Evolutionary conservation across 345 rosid genomes (phyloP).

Genomic region (Hibiscus syriacus): DNA sequence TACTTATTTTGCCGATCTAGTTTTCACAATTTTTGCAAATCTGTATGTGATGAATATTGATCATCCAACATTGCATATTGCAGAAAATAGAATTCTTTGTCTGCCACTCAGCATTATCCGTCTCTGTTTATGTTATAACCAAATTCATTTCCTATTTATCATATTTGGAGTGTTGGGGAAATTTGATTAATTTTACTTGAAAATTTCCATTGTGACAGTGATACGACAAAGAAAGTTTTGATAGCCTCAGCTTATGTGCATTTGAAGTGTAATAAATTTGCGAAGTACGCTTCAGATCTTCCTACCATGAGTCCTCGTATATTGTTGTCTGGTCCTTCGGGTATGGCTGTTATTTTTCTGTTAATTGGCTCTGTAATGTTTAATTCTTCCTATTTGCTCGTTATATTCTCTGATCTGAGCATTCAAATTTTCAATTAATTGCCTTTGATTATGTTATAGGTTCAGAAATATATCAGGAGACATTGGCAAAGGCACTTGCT

Average conservation of each 20-base stretch:
- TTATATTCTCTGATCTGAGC: neutral
- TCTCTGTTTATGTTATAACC: neutral
- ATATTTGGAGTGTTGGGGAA: neutral
- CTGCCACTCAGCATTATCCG: neutral
- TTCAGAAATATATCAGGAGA: slow-evolving; percentile 96
- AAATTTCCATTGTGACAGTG: slow-evolving; percentile 41
- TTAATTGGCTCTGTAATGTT: neutral
- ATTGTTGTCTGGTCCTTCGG: slow-evolving; percentile 92
- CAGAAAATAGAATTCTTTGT: neutral
- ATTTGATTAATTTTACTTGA: slow-evolving; percentile 4
- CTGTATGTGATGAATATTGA: neutral
- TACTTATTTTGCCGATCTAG: neutral
- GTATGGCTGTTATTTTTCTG: slow-evolving; percentile 23
- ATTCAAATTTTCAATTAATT: neutral
- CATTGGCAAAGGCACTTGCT: slow-evolving; percentile 81
- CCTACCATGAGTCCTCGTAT: slow-evolving; percentile 78
- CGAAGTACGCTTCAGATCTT: slow-evolving; percentile 66
- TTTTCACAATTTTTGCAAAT: neutral
- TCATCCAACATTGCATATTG: neutral
- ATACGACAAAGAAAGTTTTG: slow-evolving; percentile 82
- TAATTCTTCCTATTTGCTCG: neutral
- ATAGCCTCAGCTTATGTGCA: slow-evolving; percentile 64
- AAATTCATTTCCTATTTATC: neutral
- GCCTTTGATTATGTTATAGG: slow-evolving; percentile 35
- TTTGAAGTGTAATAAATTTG: slow-evolving; percentile 68